Conservation (phyloP, 179 eudicot species). For the Pouteria campechiana region DNA sequence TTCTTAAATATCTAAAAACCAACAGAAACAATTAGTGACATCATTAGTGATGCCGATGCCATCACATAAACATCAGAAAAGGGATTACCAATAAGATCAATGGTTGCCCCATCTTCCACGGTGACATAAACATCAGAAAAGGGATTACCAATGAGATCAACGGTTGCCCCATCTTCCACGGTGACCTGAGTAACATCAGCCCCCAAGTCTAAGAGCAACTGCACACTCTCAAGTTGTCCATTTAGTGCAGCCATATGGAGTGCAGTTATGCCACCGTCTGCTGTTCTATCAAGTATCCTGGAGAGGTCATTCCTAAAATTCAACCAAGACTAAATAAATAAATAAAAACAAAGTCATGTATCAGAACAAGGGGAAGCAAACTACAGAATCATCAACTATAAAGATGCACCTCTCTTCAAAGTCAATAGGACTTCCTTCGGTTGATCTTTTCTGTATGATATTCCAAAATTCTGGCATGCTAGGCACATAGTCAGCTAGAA, state of each 20-base stretch:
- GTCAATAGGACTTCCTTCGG: slow-evolving; percentile 30
- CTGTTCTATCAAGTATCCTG: slow-evolving; percentile 65
- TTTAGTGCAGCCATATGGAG: slow-evolving; percentile 98
- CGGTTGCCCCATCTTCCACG: slow-evolving; percentile 85
- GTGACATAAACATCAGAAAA: slow-evolving; percentile 16
- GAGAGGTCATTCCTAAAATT: slow-evolving; percentile 37
- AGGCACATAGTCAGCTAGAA: slow-evolving; percentile 82
- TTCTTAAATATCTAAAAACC: too few relatives aligned
- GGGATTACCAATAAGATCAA: slow-evolving; percentile 66
- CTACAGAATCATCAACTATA: slow-evolving; percentile 1
- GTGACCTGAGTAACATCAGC: slow-evolving; percentile 68
- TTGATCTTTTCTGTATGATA: slow-evolving; percentile 32
- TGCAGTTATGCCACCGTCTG: slow-evolving; percentile 91
- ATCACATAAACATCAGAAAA: background rate
- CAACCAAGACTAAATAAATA: background rate
- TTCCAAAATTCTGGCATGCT: slow-evolving; percentile 51
- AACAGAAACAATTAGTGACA: background rate
- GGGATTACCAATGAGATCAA: slow-evolving; percentile 67
- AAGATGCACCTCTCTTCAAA: slow-evolving; percentile 69
- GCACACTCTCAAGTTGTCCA: slow-evolving; percentile 70
- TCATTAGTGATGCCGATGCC: background rate
- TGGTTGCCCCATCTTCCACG: slow-evolving; percentile 86
- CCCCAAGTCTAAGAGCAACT: slow-evolving; percentile 73
- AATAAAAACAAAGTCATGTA: background rate
- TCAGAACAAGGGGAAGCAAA: background rate